Evolutionary conservation across 768 basidiomycete species (phyloP).

Genomic region (Mycena epipterygia): DNA sequence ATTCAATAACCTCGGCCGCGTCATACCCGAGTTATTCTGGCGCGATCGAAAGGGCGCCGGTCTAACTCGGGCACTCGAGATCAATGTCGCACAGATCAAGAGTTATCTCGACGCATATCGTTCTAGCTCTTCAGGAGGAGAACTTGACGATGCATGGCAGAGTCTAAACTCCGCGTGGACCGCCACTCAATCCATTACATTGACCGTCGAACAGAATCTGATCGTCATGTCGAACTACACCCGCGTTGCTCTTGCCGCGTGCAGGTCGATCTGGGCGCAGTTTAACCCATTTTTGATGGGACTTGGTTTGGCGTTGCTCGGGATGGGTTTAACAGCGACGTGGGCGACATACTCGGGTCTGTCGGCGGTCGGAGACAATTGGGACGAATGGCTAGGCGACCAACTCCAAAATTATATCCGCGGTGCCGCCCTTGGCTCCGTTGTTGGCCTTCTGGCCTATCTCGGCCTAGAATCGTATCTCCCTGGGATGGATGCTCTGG

Average conservation of each 20-base stretch:
- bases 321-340: slow-evolving; percentile 65
- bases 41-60: slow-evolving; percentile 54
- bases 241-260: slow-evolving; percentile 72
- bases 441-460: slow-evolving; percentile 52
- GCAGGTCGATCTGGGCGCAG: slow-evolving; percentile 94
- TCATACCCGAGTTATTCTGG: slow-evolving; percentile 94
- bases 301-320: slow-evolving; percentile 76
- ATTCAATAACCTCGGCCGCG: slow-evolving; percentile 92
- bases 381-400: slow-evolving; percentile 58
- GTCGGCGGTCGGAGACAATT: slow-evolving; percentile 50
- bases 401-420: slow-evolving; percentile 49
- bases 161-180: slow-evolving; percentile 63
- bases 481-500: slow-evolving; percentile 64
- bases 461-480: slow-evolving; percentile 48
- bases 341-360: slow-evolving; percentile 70
- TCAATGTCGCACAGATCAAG: slow-evolving; percentile 84
- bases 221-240: slow-evolving; percentile 66
- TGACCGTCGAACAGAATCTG: slow-evolving; percentile 48
- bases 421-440: slow-evolving; percentile 53
- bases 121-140: slow-evolving; percentile 73
- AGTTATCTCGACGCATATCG: slow-evolving; percentile 85
- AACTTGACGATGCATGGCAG: slow-evolving; percentile 78
- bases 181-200: slow-evolving; percentile 41
- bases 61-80: slow-evolving; percentile 71
- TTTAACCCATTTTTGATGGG: slow-evolving; percentile 87